A percentile compares a stretch with the other conserved stretches of the same genome.
Conservation (phyloP, 2,329 filamentous ascomycete genomes). For the Fusarium sp. region DNA sequence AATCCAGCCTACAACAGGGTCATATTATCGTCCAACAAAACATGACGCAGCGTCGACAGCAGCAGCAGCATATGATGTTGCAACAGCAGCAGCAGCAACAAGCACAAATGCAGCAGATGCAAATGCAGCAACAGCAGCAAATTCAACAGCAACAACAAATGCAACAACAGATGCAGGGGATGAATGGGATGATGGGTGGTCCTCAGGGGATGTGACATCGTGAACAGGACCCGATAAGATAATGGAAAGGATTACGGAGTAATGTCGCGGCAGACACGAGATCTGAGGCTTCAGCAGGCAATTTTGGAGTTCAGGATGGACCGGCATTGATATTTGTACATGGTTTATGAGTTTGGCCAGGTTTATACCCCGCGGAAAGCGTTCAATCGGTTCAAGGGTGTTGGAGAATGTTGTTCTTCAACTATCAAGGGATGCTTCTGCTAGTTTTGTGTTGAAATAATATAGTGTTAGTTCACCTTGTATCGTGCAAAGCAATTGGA, state of each 20-base stretch:
- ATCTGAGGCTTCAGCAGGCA: slow-evolving; percentile 12
- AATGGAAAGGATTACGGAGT: slow-evolving; percentile 20
- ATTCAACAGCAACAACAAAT: slow-evolving; percentile 40
- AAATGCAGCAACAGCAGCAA: slow-evolving; percentile 48
- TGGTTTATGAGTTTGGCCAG: slow-evolving; percentile 42
- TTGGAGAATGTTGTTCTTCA: slow-evolving; percentile 23
- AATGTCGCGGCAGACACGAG: slow-evolving; percentile 22
- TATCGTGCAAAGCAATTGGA: slow-evolving; percentile 37
- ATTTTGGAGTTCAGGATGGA: slow-evolving; percentile 39
- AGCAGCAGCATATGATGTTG: slow-evolving; percentile 50
- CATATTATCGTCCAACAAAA: slow-evolving; percentile 52
- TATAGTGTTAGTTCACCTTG: slow-evolving; percentile 3
- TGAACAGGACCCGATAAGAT: background rate
- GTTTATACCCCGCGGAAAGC: slow-evolving; percentile 52
- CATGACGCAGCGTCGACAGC: slow-evolving; percentile 50
- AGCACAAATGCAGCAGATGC: slow-evolving; percentile 47
- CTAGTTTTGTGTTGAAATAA: slow-evolving; percentile 31
- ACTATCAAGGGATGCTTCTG: slow-evolving; percentile 10
- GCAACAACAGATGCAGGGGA: slow-evolving; percentile 46
- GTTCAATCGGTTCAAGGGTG: slow-evolving; percentile 41
- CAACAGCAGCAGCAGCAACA: slow-evolving; percentile 52
- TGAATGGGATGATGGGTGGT: slow-evolving; percentile 64
- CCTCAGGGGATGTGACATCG: slow-evolving; percentile 60
- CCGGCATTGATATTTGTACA: slow-evolving; percentile 24
- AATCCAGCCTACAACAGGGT: slow-evolving; percentile 56